Conservation (phyloP, 2,329 filamentous ascomycete species). For the Escovopsis sp. region DNA sequence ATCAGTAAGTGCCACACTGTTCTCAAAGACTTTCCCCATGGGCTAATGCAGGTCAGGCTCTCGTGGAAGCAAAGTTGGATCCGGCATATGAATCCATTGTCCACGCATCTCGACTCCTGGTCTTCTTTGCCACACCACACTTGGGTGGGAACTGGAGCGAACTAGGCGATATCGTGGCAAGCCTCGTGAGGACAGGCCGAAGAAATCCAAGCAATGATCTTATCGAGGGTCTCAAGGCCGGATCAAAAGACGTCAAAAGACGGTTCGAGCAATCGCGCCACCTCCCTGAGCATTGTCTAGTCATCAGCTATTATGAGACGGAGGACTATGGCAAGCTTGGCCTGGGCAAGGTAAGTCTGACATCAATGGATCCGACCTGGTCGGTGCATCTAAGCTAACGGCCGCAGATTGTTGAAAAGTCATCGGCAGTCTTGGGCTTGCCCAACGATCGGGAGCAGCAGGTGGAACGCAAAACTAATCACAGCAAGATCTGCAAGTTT, state of each 20-base stretch:
- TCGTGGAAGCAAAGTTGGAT: conserved; percentile 3
- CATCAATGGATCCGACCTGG: background rate
- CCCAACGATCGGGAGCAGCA: background rate
- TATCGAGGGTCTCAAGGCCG: background rate
- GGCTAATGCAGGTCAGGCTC: conserved; percentile 1
- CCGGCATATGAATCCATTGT: conserved; percentile 1
- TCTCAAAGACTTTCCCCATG: background rate
- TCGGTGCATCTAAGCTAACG: too few species aligned
- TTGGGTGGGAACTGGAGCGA: conserved; percentile 1
- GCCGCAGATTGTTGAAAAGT: conserved; percentile 1
- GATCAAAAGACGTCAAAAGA: conserved; percentile 2
- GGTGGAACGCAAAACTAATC: background rate
- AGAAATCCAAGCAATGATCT: conserved; percentile 1
- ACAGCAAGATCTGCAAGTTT: conserved; percentile 5
- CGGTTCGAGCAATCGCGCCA: background rate
- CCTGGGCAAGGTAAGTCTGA: background rate
- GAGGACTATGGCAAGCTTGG: conserved; percentile 1
- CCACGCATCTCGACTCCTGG: background rate
- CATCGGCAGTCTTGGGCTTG: background rate
- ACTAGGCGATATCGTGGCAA: conserved; percentile 1
- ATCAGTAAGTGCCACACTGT: conserved; percentile 1
- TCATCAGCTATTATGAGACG: conserved; percentile 3
- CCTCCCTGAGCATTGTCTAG: background rate
- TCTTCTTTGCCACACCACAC: conserved; percentile 5
- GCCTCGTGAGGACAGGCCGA: background rate